Base-by-base conservation (phyloP, 176 grass and related monocot genomes). In the Avena atlantica region DNA sequence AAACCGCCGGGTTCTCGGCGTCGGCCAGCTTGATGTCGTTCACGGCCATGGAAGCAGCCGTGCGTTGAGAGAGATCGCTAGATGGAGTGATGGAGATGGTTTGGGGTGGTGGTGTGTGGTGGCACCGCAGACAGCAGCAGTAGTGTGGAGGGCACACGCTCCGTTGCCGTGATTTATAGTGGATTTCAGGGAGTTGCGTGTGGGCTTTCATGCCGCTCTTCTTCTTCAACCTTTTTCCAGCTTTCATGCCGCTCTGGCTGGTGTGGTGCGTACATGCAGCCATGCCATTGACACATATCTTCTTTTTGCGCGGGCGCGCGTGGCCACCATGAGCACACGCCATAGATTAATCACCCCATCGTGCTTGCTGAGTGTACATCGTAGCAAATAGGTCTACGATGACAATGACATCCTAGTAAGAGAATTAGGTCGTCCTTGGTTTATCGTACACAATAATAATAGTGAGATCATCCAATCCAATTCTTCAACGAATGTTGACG, bases 111-210 rank as follows among this genome's bases (percentile, higher is more conserved):
- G 29, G 44, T 64, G 4, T 21, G 5, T 25, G 75, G 34, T 51
- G 2, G 70, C 48, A 42, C 29, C 29, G 70, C 70, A 55, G 10
- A 24, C 20, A 20, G 69, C 0, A n/a, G 8, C 13, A 59, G 50
- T 48, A 83, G 92, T 91, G 92, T 94, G 92, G 85, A 61, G 78
- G 78, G 76, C 89, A 94, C 92, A 83, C 92, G 87, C 89, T 74
- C 36, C 37, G 25, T 12, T 78, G 80, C 8, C 25, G 37, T 80
- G 59, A 40, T 91, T 94, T 94, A 91, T 94, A 91, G 82, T 45
- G 24, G 21, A 29, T 29, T 29, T 29, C 27, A 29, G 1, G 1
- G 37, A 40, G 85, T 81, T 64, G 89, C 64, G 74, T 79, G 74
- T 62, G 70, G 74, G 50, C 31, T 31, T 31, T 31, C 74, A 77